These are phyloP conservation scores for Schizophyllum commune DNA, from an alignment of 1,284 basidiomycete species.

Conservation along the genomic window DNA sequence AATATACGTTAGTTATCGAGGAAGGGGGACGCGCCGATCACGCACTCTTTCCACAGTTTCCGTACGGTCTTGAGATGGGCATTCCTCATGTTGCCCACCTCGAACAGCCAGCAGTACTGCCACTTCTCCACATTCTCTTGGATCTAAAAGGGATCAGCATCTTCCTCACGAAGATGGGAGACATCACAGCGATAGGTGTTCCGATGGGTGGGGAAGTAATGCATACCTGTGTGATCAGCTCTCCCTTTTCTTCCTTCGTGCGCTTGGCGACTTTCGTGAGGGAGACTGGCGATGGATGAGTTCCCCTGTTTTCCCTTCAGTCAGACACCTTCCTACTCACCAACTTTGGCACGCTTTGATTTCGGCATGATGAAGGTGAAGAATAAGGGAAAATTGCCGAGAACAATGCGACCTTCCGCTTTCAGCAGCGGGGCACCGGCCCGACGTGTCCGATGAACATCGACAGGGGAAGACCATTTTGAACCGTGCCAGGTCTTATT, in stretches of 20 bases:
- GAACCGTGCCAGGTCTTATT: no score
- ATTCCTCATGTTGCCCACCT: conserved; percentile 93
- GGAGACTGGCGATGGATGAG: conserved; percentile 42
- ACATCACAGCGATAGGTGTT: conserved; percentile 1
- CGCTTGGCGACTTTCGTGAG: conserved; percentile 76
- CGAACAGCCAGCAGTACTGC: conserved; percentile 93
- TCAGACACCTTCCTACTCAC: conserved; percentile 34
- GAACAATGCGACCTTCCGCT: neutral
- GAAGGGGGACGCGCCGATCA: conserved; percentile 5
- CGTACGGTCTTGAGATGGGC: conserved; percentile 91
- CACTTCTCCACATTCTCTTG: conserved; percentile 79
- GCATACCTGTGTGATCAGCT: conserved; percentile 71
- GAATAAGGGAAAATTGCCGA: conserved; percentile 3
- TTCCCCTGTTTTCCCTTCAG: neutral
- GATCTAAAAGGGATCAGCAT: conserved; percentile 36
- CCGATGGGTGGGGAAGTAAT: neutral
- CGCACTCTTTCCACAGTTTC: conserved; percentile 88
- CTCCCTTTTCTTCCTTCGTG: conserved; percentile 80
- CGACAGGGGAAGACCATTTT: no score
- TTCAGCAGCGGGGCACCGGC: neutral
- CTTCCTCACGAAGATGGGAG: conserved; percentile 1
- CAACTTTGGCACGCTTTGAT: conserved; percentile 82
- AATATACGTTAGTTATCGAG: conserved; percentile 6
- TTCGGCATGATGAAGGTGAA: conserved; percentile 60
- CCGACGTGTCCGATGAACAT: no score